Evolutionary conservation across 179 eudicot species (phyloP).

Genomic region (Gypsophila paniculata): DNA sequence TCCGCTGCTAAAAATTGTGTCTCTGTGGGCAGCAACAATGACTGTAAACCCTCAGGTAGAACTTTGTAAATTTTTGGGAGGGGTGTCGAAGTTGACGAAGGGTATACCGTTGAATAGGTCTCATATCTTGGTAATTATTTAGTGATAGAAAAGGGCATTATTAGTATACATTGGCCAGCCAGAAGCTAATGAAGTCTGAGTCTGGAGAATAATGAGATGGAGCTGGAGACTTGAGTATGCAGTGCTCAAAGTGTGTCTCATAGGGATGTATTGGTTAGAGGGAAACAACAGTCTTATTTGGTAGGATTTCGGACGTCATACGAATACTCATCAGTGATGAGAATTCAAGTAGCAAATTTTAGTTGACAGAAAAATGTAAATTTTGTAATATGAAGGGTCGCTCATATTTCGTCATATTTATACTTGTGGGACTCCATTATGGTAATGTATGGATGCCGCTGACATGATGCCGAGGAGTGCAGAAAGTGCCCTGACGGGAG

Average conservation of each 20-base stretch:
- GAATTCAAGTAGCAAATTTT: neutral
- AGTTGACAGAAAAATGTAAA: neutral
- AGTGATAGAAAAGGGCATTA: conserved; percentile 23
- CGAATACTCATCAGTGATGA: too few species aligned
- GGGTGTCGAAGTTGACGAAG: conserved; percentile 29
- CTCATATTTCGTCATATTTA: neutral
- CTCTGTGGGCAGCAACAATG: conserved; percentile 31
- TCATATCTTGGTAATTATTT: conserved; percentile 30
- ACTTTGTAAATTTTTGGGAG: conserved; percentile 50
- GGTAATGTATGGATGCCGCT: neutral
- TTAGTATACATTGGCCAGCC: conserved; percentile 13
- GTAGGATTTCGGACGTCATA: neutral
- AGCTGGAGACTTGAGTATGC: conserved; percentile 15
- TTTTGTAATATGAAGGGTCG: neutral
- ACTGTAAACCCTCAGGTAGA: conserved; percentile 31
- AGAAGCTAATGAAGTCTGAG: conserved; percentile 15
- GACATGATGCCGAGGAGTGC: neutral
- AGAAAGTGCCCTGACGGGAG: neutral
- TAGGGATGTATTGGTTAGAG: conserved; percentile 25
- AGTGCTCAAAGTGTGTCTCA: conserved; percentile 16
- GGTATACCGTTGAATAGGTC: conserved; percentile 29
- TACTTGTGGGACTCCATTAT: neutral
- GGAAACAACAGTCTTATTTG: neutral
- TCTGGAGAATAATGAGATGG: conserved; percentile 19
- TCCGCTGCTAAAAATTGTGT: conserved; percentile 31